Conservation (phyloP, 352 stramenopile species). For the Phytophthora pini region DNA sequence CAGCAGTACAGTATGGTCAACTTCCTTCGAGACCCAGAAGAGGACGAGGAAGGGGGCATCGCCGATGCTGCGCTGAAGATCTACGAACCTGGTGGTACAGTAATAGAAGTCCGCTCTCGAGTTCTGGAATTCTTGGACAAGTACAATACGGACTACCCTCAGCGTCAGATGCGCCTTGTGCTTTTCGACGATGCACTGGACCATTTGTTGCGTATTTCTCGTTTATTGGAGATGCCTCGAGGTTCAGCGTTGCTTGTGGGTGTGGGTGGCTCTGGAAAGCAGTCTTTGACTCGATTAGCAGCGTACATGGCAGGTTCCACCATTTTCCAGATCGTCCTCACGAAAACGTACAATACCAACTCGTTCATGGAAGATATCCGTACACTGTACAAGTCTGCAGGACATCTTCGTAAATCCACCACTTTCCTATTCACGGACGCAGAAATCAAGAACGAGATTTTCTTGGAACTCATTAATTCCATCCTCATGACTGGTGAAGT, state of each 20-base stretch:
- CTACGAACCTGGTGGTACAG: constrained; percentile 95
- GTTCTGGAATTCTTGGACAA: constrained; percentile 96
- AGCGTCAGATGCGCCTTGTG: constrained; percentile 97
- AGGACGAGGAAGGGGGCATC: constrained; percentile 96
- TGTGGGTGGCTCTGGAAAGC: constrained; percentile 97
- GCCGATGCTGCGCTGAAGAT: constrained; percentile 96
- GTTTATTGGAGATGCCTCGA: constrained; percentile 96
- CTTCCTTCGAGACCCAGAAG: constrained; percentile 97
- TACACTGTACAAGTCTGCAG: constrained; percentile 96
- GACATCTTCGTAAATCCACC: constrained; percentile 96
- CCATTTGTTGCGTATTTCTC: constrained; percentile 96
- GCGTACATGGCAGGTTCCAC: constrained; percentile 96
- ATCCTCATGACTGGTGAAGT: constrained; percentile 99
- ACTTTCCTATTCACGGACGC: constrained; percentile 99
- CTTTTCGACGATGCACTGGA: constrained; percentile 98
- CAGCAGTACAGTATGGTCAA: constrained; percentile 96
- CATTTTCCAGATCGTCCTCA: constrained; percentile 99
- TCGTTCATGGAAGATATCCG: constrained; percentile 98
- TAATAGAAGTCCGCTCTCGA: constrained; percentile 92
- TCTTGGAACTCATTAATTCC: constrained; percentile 98
- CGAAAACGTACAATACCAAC: constrained; percentile 98
- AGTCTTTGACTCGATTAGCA: constrained; percentile 96
- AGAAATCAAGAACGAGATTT: constrained; percentile 99
- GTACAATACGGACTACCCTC: constrained; percentile 97
- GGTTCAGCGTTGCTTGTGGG: constrained; percentile 97